Conservation (phyloP, 1,284 basidiomycete species). For the Ustilago loliicola region DNA sequence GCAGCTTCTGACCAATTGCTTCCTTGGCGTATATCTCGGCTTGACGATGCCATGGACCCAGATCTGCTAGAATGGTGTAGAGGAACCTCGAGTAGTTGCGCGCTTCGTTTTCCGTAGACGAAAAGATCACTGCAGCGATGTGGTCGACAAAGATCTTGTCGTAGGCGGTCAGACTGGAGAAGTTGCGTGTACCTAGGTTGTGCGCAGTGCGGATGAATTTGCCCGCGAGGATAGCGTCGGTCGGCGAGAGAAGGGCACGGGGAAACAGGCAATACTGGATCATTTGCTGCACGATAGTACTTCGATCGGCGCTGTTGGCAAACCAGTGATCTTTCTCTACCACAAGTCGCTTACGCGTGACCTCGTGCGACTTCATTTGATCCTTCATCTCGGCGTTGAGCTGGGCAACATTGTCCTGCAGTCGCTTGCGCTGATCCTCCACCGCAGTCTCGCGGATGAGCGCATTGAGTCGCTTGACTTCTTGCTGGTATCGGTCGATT, state of each 20-base stretch:
- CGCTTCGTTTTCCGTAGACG: slow-evolving; percentile 95
- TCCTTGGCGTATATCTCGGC: slow-evolving; percentile 73
- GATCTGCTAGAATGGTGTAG: slow-evolving; percentile 80
- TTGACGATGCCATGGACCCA: slow-evolving; percentile 81
- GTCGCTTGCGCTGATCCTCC: slow-evolving; percentile 59
- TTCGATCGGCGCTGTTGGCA: slow-evolving; percentile 57
- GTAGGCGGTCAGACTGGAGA: slow-evolving; percentile 87
- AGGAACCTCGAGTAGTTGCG: slow-evolving; percentile 88
- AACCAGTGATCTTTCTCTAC: slow-evolving; percentile 93
- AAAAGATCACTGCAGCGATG: slow-evolving; percentile 83
- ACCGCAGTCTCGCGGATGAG: slow-evolving; percentile 53
- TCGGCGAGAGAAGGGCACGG: slow-evolving; percentile 88
- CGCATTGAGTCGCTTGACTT: slow-evolving; percentile 56
- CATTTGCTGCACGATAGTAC: slow-evolving; percentile 71
- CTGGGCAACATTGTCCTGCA: slow-evolving; percentile 63
- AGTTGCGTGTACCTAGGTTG: slow-evolving; percentile 84
- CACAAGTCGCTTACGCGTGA: slow-evolving; percentile 81
- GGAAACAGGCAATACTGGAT: slow-evolving; percentile 94
- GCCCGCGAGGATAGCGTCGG: slow-evolving; percentile 94
- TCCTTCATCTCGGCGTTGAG: slow-evolving; percentile 78
- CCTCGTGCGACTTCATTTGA: slow-evolving; percentile 79
- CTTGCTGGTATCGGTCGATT: slow-evolving; percentile 68
- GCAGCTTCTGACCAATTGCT: slow-evolving; percentile 71
- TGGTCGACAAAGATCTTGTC: slow-evolving; percentile 76
- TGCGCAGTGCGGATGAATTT: slow-evolving; percentile 91